Conservation (phyloP, 805 yeast genomes). For the Limtongozyma cylindracea region DNA sequence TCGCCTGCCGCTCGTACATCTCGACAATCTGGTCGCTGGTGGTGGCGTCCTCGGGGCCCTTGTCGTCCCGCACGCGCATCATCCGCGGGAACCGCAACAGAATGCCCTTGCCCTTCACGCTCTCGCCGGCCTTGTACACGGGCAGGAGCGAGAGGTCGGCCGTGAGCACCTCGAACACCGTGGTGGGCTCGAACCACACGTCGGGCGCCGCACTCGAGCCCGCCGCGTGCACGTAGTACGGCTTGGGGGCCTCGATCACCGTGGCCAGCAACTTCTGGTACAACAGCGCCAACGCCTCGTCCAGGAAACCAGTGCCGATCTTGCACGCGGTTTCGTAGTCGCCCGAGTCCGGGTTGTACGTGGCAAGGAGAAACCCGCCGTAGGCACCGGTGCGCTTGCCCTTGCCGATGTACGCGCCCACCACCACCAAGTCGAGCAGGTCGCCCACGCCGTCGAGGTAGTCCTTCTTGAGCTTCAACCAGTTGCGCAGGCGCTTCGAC, state of each 20-base stretch:
- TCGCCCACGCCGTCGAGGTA: slow-evolving; percentile 91
- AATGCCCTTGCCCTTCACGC: slow-evolving; percentile 55
- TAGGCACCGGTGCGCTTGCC: slow-evolving; percentile 91
- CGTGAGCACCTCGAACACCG: slow-evolving; percentile 67
- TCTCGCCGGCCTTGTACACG: slow-evolving; percentile 62
- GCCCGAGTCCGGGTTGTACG: slow-evolving; percentile 76
- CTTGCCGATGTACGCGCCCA: slow-evolving; percentile 83
- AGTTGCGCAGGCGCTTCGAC: slow-evolving; percentile 78
- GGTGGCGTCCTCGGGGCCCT: slow-evolving; percentile 68
- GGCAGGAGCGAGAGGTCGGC: slow-evolving; percentile 86
- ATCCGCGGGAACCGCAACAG: slow-evolving; percentile 80
- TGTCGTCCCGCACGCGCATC: slow-evolving; percentile 64
- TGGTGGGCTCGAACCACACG: slow-evolving; percentile 81
- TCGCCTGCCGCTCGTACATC: slow-evolving; percentile 53
- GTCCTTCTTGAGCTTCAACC: slow-evolving; percentile 91
- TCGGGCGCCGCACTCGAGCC: slow-evolving; percentile 54
- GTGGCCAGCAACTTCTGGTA: slow-evolving; percentile 39
- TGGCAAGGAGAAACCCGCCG: slow-evolving; percentile 84
- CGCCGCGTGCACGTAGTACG: slow-evolving; percentile 40
- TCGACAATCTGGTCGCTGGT: slow-evolving; percentile 65
- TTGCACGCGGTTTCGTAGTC: slow-evolving; percentile 91
- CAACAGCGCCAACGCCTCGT: slow-evolving; percentile 43
- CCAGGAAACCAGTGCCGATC: slow-evolving; percentile 93
- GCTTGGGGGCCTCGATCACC: slow-evolving; percentile 35
- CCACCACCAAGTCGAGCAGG: slow-evolving; percentile 74